Conservation (phyloP, 2,329 filamentous ascomycete genomes). For the Scytalidium lignicola region DNA sequence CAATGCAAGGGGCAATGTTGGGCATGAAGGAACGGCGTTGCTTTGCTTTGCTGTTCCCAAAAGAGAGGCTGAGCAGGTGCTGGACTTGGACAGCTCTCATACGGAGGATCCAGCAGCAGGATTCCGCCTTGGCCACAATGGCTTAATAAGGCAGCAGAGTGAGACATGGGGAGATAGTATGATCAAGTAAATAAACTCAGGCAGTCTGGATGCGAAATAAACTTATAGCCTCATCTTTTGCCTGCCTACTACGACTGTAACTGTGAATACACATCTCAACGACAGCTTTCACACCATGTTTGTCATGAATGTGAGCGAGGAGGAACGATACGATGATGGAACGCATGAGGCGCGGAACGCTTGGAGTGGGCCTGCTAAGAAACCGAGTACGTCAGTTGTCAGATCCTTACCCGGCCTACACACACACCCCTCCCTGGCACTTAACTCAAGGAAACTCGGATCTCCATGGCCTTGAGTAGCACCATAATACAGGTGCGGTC, state of each 20-base stretch:
- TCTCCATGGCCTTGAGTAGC: too few relatives aligned
- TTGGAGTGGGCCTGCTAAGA: background rate
- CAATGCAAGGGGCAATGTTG: too few relatives aligned
- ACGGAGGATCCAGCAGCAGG: background rate
- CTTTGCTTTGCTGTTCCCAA: too few relatives aligned
- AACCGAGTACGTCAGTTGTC: background rate
- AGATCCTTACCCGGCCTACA: conserved; percentile 31
- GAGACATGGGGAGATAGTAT: too few relatives aligned
- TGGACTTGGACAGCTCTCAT: too few relatives aligned
- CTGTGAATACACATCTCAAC: background rate
- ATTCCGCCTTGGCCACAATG: background rate
- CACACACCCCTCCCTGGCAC: conserved; percentile 27
- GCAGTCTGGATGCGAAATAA: too few relatives aligned
- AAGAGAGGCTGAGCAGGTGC: background rate
- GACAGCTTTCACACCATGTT: background rate
- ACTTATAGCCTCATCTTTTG: too few relatives aligned
- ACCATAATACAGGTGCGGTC: too few relatives aligned
- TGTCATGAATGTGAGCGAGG: background rate
- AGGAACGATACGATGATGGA: background rate
- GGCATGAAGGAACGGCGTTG: too few relatives aligned
- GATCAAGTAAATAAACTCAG: too few relatives aligned
- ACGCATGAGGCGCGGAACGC: background rate
- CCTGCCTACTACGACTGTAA: too few relatives aligned
- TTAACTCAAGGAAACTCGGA: too few relatives aligned
- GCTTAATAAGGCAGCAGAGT: background rate